Base-by-base conservation (phyloP, 2,329 filamentous ascomycete genomes). In the Westerdykella aurantiaca region DNA sequence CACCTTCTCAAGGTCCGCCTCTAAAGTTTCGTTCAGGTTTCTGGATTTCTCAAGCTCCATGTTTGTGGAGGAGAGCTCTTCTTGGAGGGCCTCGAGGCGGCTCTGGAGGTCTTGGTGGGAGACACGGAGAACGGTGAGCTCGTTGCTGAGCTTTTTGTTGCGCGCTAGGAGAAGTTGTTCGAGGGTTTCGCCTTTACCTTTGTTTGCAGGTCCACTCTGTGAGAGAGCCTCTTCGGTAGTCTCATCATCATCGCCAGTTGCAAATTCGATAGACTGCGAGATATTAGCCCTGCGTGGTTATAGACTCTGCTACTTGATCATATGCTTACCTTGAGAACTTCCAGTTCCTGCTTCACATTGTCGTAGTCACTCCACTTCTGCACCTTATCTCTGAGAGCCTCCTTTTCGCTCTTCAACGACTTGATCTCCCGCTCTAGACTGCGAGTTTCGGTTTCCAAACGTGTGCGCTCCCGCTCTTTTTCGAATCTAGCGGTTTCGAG, bases 111-210 rank as follows among this genome's bases (percentile, higher is more conserved):
- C 91, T 59, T 95, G 88, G 63, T 97, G 90, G 0, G 93, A 96
- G 3, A 98, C 88, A 34, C 93, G 82, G 37, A 98, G 75, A 33
- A 97, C 81, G 2, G 93, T 96, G 50, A 97, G 78, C 66, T 98
- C 93, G 59, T 96, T 90, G 55, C 85, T 85, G 31, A 98, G 76
- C 71, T 97, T 98, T 73, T 97, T 98, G 74, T 98, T 98, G 37
- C 93, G 82, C 9, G 88, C 85, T 41, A 98, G 74, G 5, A 98
- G 75, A 22, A 98, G 80, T 69, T 95, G 90, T 68, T 98, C 93
- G 9, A 98, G 71, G 1, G 85, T 89, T 56, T 95, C 88, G 35
- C 85, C 82, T 54, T 85, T 86, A 39, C 72, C 71, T 61, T 81
- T 82, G 5, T 69, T 61, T 1, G 70, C 63, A 2, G 72, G 57